Evolutionary conservation across 148 eudicot genomes (phyloP), one percentile per base, ranked within the genome.

Genomic region (Talinum fruticosum): DNA sequence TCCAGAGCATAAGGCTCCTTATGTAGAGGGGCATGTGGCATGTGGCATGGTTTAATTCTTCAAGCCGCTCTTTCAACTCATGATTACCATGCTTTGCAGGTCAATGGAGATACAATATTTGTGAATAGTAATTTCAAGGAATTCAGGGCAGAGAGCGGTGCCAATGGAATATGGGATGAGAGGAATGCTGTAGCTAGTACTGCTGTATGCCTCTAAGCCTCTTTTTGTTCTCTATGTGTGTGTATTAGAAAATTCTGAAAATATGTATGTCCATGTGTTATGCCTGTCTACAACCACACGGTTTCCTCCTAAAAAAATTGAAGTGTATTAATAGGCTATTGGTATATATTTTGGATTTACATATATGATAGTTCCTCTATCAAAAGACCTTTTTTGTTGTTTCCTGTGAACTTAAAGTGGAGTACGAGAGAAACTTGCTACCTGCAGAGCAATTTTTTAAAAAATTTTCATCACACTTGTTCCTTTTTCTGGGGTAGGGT

Each of bases 61-160:
- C 75, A 29, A 45, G 26, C 76, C 4, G n/a, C n/a, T 66, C 26
- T 37, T 24, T 49, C 41, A 26, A 18, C 6, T 30, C 32, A 36
- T 66, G 74, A 4, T 45, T 19, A 53, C n/a, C 29, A 71, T 82
- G 49, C 15, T 82, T 82, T 85, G 78, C 86, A 95, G 98, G 97
- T 95, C 38, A 95, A 95, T 80, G 98, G 98, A 36, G 87, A 95
- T 82, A 88, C 97, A 29, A 71, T 88, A 78, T 95, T 89, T 68
- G 81, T 92, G 91, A 90, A 86, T 59, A 83, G 90, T 68, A 84
- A 82, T 69, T 95, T 92, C 73, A 88, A 87, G 84, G 89, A 95
- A 86, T 95, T 94, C 74, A 92, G 87, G 85, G 84, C 83, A 68
- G 96, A 90, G 71, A 79, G 85, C 83, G 87, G 84, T 49, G 75